Conservation (phyloP, 352 stramenopile species). For the Globisporangium alternatum region DNA sequence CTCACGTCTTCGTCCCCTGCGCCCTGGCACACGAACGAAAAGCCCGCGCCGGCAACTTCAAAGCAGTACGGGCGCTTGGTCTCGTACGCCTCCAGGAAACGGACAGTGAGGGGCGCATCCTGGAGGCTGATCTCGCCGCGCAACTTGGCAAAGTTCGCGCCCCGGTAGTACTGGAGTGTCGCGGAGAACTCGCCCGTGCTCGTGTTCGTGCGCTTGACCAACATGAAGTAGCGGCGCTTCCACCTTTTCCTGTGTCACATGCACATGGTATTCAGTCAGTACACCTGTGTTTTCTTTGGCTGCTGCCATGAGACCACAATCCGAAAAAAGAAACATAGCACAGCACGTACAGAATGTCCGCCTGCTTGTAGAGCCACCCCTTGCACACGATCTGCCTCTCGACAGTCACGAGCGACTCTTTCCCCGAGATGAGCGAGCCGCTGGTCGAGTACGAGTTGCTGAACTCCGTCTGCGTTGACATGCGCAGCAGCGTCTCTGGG, state of each 20-base stretch:
- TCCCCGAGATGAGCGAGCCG: conserved; percentile 38
- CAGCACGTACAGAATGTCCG: conserved; percentile 45
- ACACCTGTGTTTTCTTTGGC: not conserved
- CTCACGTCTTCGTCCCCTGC: conserved; percentile 85
- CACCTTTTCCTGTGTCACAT: conserved; percentile 62
- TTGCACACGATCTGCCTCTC: conserved; percentile 46
- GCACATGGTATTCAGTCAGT: conserved; percentile 14
- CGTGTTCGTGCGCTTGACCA: conserved; percentile 77
- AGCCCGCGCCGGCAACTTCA: conserved; percentile 66
- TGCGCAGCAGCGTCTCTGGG: conserved; percentile 45
- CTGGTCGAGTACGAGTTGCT: conserved; percentile 26
- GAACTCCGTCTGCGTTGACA: conserved; percentile 45
- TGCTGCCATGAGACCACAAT: not conserved
- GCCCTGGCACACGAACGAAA: conserved; percentile 75
- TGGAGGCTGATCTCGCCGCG: conserved; percentile 77
- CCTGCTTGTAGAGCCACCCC: conserved; percentile 61
- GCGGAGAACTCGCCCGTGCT: conserved; percentile 66
- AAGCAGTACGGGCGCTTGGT: conserved; percentile 86
- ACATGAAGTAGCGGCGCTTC: conserved; percentile 85
- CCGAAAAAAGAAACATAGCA: not conserved
- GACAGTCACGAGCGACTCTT: conserved; percentile 31
- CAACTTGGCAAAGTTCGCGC: conserved; percentile 75
- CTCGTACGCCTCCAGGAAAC: conserved; percentile 75
- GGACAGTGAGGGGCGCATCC: conserved; percentile 60
- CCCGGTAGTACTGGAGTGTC: conserved; percentile 85